Base-by-base conservation (phyloP, 2,329 filamentous ascomycete genomes). In the Acephala macrosclerotiorum region DNA sequence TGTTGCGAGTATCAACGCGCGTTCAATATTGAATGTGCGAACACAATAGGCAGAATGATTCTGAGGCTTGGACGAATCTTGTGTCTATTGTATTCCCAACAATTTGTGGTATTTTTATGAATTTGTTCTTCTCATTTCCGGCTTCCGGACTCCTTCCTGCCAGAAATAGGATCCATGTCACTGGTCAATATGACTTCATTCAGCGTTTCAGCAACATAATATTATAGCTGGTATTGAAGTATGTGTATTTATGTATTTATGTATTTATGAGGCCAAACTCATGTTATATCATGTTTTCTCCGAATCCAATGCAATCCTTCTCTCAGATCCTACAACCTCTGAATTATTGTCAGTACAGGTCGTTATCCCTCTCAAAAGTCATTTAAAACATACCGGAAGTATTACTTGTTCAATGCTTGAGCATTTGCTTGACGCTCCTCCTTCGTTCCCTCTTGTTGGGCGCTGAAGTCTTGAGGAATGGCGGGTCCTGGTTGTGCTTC, bases 371-470 rank as follows among this genome's bases (percentile, higher is more conserved):
- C 11, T 7, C 4, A 55, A 55, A 12, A 18, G 26, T 25, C 20
- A 51, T 20, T 33, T 2, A 40, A 61, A 66, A 36, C 68, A 69
- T 75, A 74, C 73, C 69, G 55, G 61, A 67, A 61, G 60, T 36
- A 68, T 71, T 76, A 80, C 73, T 90, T 87, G 82, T 92, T 92
- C 77, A 93, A 73, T 73, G 86, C 87, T 76, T 88, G 81, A 67
- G 87, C 88, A 77, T 87, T 89, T 14, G 85, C 87, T 73, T 84
- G 81, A 61, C 90, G 85, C 74, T 93, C 90, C 76, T 91, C 89
- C 79, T 90, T 91, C 65, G 85, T 87, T 18, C 87, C 88, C 79
- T 89, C 86, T 76, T 85, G 76, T 59, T 84, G 75, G 38, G 78
- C 78, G 18, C 83, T 82, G 79, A 88, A 83, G 66, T 84, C 80